Evolutionary conservation across 1,139 yeast genomes (phyloP).

Genomic region (Protomyces arabidopsidicola): DNA sequence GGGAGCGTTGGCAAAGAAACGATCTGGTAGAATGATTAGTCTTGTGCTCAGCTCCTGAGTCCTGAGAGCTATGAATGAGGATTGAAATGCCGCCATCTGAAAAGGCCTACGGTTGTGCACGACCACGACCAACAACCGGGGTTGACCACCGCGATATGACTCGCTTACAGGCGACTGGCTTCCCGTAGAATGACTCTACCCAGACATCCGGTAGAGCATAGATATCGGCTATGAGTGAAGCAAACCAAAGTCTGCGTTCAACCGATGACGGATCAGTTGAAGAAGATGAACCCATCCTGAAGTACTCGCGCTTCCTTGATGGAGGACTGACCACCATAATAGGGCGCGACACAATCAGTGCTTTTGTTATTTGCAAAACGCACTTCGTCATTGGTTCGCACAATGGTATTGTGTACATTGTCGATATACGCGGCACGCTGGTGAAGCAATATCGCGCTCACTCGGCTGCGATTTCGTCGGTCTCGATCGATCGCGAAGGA

Average conservation of each 20-base stretch:
- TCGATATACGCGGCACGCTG: constrained; percentile 50
- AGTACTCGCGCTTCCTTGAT: constrained; percentile 58
- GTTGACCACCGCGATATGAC: no score
- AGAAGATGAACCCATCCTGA: constrained; percentile 67
- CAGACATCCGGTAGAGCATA: background rate
- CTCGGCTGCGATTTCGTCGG: constrained; percentile 71
- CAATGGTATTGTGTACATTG: constrained; percentile 71
- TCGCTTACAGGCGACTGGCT: background rate
- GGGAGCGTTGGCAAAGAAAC: no score
- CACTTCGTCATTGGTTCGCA: constrained; percentile 50
- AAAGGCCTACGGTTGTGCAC: no score
- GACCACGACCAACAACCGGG: no score
- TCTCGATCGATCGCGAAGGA: constrained; percentile 46
- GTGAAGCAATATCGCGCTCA: constrained; percentile 72
- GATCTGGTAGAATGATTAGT: no score
- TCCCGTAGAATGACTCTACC: background rate
- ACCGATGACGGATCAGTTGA: constrained; percentile 40
- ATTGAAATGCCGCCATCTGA: no score
- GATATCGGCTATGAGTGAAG: background rate
- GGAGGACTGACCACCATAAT: constrained; percentile 66
- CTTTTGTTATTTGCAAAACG: constrained; percentile 55
- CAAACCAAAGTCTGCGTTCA: background rate
- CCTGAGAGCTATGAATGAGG: no score
- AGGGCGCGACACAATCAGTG: constrained; percentile 68
- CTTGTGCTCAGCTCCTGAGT: no score